A percentile compares a stretch with the other conserved stretches of the same genome.
Conservation (phyloP, 2,329 filamentous ascomycete species). For the Exophiala xenobiotica region DNA sequence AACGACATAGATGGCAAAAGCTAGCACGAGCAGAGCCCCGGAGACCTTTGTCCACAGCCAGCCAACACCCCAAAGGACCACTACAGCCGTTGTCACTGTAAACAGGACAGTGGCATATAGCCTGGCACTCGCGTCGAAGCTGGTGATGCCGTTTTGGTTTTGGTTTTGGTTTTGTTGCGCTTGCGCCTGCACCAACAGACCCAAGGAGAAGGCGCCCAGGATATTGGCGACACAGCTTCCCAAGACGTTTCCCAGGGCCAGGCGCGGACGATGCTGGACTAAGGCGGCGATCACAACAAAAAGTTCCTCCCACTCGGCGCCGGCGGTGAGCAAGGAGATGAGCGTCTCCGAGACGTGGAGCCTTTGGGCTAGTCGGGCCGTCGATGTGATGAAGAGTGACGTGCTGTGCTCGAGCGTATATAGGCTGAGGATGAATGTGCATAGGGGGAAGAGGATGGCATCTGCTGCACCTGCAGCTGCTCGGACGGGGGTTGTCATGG, state of each 20-base stretch:
- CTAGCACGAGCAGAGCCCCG: slow-evolving; percentile 42
- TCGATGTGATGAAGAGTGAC: neutral
- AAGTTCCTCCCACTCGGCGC: slow-evolving; percentile 58
- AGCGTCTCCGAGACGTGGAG: too few species aligned
- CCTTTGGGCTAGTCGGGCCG: too few species aligned
- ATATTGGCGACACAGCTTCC: slow-evolving; percentile 58
- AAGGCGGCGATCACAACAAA: slow-evolving; percentile 52
- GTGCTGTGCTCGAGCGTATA: slow-evolving; percentile 7
- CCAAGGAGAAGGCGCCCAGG: slow-evolving; percentile 56
- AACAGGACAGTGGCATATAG: slow-evolving; percentile 49
- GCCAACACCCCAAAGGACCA: slow-evolving; percentile 17
- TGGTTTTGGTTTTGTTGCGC: too few species aligned
- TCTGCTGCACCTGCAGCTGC: too few species aligned
- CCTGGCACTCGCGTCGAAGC: slow-evolving; percentile 51
- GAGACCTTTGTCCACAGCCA: slow-evolving; percentile 27
- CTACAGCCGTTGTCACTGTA: slow-evolving; percentile 43
- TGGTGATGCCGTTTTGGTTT: slow-evolving; percentile 32
- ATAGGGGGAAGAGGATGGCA: slow-evolving; percentile 7
- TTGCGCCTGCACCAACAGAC: slow-evolving; percentile 47
- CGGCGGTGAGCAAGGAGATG: slow-evolving; percentile 54
- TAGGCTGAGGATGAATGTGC: slow-evolving; percentile 14
- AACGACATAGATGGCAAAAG: slow-evolving; percentile 47
- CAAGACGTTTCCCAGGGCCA: slow-evolving; percentile 56
- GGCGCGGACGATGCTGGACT: slow-evolving; percentile 45
- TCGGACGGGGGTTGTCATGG: too few species aligned